These are phyloP conservation scores for Magnaporthiopsis rhizophila DNA, from an alignment of 2,329 filamentous ascomycete species.

Conservation along the genomic window DNA sequence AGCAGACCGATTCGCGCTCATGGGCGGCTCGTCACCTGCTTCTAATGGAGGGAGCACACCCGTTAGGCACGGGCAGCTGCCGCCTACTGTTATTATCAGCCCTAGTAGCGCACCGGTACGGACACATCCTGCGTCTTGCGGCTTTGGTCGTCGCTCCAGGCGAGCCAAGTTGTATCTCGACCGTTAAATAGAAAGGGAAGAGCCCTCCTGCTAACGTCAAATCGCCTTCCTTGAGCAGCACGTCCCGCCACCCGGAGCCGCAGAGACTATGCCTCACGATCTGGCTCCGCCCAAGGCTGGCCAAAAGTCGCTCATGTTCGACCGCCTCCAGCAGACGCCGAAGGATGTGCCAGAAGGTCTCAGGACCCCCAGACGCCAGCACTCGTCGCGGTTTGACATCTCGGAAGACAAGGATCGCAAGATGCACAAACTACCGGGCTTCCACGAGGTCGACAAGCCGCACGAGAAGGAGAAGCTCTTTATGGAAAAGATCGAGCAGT, in stretches of 20 bases:
- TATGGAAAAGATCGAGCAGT: constrained; percentile 99
- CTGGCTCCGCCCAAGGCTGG: constrained; percentile 88
- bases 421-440: constrained; percentile 92
- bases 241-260: constrained; percentile 81
- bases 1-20: constrained; percentile 27
- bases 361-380: constrained; percentile 89
- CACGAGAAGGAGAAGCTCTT: constrained; percentile 93
- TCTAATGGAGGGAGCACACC: constrained; percentile 52
- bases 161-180: not conserved
- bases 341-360: constrained; percentile 96
- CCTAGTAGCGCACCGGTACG: constrained; percentile 77
- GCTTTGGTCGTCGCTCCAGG: constrained; percentile 15
- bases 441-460: constrained; percentile 84
- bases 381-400: constrained; percentile 96
- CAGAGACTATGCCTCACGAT: constrained; percentile 97
- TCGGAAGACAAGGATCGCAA: constrained; percentile 75
- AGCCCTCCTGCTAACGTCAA: not conserved
- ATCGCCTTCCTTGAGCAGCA: constrained; percentile 47
- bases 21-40: constrained; percentile 28
- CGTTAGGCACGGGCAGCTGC: constrained; percentile 54
- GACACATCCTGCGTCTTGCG: not conserved
- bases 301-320: constrained; percentile 81
- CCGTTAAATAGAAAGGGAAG: not conserved
- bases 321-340: constrained; percentile 85
- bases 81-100: constrained; percentile 89